These are phyloP conservation scores for Nothopassalora personata DNA, from an alignment of 2,329 filamentous ascomycete genomes.

Conservation along the genomic window DNA sequence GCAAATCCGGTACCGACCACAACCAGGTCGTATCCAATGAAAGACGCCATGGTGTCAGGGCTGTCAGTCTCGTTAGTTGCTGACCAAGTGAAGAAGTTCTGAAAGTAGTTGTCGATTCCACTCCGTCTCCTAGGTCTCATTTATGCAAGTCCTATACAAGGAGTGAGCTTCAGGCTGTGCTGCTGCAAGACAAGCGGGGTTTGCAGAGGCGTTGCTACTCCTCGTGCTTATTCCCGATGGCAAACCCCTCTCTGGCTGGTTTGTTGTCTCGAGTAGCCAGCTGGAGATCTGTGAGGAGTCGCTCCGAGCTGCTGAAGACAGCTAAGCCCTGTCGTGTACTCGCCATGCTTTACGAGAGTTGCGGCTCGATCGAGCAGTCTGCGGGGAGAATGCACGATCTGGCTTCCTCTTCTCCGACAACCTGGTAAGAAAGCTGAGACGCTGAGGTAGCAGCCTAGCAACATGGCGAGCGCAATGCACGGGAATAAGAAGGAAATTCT, in stretches of 20 bases:
- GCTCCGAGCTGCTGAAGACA: constrained; percentile 1
- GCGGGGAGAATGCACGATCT: background rate
- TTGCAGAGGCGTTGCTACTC: constrained; percentile 14
- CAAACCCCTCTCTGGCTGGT: constrained; percentile 4
- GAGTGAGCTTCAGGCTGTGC: constrained; percentile 5
- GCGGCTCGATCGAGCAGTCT: constrained; percentile 1
- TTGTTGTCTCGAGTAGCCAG: background rate
- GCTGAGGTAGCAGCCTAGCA: background rate
- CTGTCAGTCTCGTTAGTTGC: background rate
- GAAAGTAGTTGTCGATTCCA: constrained; percentile 1
- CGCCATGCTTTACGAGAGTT: background rate
- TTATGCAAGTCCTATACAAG: background rate
- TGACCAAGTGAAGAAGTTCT: background rate
- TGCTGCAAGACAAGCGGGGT: constrained; percentile 9
- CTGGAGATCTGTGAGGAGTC: background rate
- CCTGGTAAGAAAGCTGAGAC: constrained; percentile 2
- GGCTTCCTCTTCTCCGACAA: constrained; percentile 14
- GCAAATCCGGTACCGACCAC: constrained; percentile 40
- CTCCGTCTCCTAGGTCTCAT: background rate
- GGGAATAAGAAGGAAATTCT: background rate
- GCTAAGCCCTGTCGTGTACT: background rate
- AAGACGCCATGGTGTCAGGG: constrained; percentile 25
- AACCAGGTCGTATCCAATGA: constrained; percentile 35
- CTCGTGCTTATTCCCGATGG: constrained; percentile 9
- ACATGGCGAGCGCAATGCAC: background rate